A percentile compares a stretch with the other conserved stretches of the same genome.
phyloP scores from a whole-genome alignment of 192 early-diverging fungal species.

The Rhizophagus prolifer region DNA sequence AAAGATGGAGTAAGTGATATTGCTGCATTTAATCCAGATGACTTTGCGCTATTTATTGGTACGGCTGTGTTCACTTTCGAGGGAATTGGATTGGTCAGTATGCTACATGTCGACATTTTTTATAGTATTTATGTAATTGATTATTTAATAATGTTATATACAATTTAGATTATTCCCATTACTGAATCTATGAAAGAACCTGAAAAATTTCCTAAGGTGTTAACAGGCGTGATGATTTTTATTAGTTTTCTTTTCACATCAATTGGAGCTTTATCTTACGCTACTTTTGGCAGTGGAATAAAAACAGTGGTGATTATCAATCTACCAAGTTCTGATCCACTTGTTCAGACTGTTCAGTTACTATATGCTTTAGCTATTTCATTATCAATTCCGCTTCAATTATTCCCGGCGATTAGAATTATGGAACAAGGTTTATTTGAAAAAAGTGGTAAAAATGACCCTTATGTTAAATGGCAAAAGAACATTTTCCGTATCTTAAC shows the following conservation, averaged over 20 bases:
- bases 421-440: conserved; percentile 85
- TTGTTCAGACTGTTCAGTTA: conserved; percentile 73
- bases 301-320: conserved; percentile 88
- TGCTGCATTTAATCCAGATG: conserved; percentile 71
- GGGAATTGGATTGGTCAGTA: conserved; percentile 71
- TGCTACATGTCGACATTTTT: too few species aligned
- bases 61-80: conserved; percentile 92
- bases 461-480: conserved; percentile 81
- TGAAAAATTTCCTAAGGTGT: conserved; percentile 81
- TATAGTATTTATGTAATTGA: background rate
- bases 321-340: conserved; percentile 65
- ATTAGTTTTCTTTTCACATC: conserved; percentile 80
- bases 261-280: conserved; percentile 80
- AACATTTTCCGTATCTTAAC: conserved; percentile 75
- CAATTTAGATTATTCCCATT: conserved; percentile 66
- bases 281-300: conserved; percentile 81
- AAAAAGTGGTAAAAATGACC: conserved; percentile 77
- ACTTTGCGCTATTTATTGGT: conserved; percentile 88
- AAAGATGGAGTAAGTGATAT: conserved; percentile 71
- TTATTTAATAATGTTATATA: background rate
- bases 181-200: conserved; percentile 89
- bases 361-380: conserved; percentile 92
- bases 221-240: conserved; percentile 73
- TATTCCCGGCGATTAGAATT: conserved; percentile 94
- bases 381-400: conserved; percentile 87